A percentile compares a stretch with the other conserved stretches of the same genome.
Conservation (phyloP, 139 green algal species). For the Chlamydomonas sp. region DNA sequence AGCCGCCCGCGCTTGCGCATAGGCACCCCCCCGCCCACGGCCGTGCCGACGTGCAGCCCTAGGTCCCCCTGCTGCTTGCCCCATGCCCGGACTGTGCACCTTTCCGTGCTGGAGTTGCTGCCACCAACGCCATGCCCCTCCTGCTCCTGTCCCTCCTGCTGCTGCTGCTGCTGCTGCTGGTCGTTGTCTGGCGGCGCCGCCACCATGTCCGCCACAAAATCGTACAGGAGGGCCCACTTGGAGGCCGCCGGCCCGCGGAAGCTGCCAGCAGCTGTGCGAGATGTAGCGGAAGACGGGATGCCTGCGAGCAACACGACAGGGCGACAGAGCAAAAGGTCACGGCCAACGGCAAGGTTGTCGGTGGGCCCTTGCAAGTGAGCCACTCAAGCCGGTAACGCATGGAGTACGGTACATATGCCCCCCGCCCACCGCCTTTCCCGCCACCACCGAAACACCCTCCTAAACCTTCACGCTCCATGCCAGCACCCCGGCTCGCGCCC, state of each 20-base stretch:
- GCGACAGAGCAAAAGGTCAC: too few relatives aligned
- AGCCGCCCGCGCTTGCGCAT: neutral
- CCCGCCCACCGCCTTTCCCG: neutral
- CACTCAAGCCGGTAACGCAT: too few relatives aligned
- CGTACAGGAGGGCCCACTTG: conserved; percentile 10
- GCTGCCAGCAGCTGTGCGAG: too few relatives aligned
- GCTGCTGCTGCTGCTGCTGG: neutral
- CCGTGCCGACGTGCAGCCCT: neutral
- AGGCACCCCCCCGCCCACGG: too few relatives aligned
- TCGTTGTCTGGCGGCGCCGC: neutral
- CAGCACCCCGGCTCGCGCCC: neutral
- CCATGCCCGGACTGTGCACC: neutral
- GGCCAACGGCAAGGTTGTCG: too few relatives aligned
- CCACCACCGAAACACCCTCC: neutral
- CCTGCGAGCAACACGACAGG: too few relatives aligned
- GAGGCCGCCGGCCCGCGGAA: neutral
- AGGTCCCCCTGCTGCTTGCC: neutral
- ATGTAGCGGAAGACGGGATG: too few relatives aligned
- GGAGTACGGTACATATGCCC: neutral
- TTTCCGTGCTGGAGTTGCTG: neutral
- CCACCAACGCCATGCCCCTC: neutral
- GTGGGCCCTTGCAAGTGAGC: too few relatives aligned
- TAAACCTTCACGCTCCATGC: neutral
- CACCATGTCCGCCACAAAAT: conserved; percentile 10
- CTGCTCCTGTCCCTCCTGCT: neutral